These are phyloP conservation scores for Scolecobasidium constrictum DNA, from an alignment of 2,329 filamentous ascomycete genomes.

Conservation along the genomic window DNA sequence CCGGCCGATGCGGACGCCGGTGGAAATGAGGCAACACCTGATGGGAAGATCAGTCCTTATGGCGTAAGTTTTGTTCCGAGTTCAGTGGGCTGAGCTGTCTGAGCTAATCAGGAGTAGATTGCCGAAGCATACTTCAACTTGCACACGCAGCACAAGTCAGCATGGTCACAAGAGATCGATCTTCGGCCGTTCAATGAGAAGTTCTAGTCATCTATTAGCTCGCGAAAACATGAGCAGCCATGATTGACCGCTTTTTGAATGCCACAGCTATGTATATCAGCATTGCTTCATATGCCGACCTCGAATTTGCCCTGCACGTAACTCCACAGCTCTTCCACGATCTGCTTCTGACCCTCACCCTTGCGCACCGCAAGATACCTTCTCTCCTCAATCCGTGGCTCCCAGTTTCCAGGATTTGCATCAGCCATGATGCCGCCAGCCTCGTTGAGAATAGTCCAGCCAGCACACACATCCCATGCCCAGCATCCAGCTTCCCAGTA, in stretches of 20 bases:
- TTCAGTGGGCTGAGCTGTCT: no score
- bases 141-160: no score
- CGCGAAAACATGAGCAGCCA: no score
- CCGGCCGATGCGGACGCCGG: conserved; percentile 55
- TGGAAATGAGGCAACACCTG: conserved; percentile 40
- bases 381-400: conserved; percentile 44
- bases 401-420: conserved; percentile 64
- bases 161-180: no score
- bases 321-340: conserved; percentile 39
- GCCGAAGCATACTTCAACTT: no score
- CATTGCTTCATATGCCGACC: conserved; percentile 24
- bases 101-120: no score
- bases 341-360: conserved; percentile 32
- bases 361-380: conserved; percentile 40
- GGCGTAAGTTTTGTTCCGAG: conserved; percentile 36
- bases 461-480: conserved; percentile 78
- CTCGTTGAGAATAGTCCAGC: conserved; percentile 65
- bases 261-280: no score
- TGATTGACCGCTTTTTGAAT: no score
- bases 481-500: conserved; percentile 82
- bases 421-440: conserved; percentile 63
- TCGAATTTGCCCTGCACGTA: conserved; percentile 33
- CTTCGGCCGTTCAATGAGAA: no score
- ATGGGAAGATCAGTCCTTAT: conserved; percentile 62
- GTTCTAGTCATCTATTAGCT: no score